Evolutionary conservation across 2,329 filamentous ascomycete species (phyloP).

Genomic region (Cladosporium sp.): DNA sequence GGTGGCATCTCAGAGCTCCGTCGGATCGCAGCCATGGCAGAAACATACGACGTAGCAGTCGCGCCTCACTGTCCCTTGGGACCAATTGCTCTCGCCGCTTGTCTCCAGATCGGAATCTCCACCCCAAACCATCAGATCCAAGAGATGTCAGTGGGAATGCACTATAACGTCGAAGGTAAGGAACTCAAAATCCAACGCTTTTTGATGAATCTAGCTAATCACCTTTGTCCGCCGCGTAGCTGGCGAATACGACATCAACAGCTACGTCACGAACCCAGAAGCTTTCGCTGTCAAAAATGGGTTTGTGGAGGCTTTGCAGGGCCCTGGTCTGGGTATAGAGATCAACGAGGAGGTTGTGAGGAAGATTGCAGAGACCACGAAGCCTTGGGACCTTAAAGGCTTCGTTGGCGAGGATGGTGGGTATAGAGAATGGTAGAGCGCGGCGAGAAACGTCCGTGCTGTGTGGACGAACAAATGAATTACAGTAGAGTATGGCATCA

Average conservation of each 20-base stretch:
- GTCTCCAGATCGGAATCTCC: slow-evolving; percentile 63
- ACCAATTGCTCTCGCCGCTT: slow-evolving; percentile 69
- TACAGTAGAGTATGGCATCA: neutral
- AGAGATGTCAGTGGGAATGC: slow-evolving; percentile 77
- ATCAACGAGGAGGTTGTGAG: slow-evolving; percentile 65
- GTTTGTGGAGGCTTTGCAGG: slow-evolving; percentile 24
- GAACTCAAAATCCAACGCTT: slow-evolving; percentile 57
- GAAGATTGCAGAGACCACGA: slow-evolving; percentile 55
- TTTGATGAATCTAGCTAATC: slow-evolving; percentile 21
- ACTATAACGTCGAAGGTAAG: slow-evolving; percentile 66
- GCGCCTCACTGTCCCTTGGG: slow-evolving; percentile 73
- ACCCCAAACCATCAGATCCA: slow-evolving; percentile 69
- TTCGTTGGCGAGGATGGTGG: slow-evolving; percentile 67
- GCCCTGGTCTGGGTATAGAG: slow-evolving; percentile 31
- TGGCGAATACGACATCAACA: slow-evolving; percentile 58
- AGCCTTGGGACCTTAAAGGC: slow-evolving; percentile 64
- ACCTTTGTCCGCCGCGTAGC: slow-evolving; percentile 32
- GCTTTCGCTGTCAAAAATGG: slow-evolving; percentile 30
- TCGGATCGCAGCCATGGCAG: slow-evolving; percentile 68
- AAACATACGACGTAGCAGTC: slow-evolving; percentile 70
- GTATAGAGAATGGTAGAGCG: slow-evolving; percentile 64
- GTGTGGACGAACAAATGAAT: neutral
- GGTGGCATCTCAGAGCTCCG: slow-evolving; percentile 71
- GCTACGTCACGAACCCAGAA: slow-evolving; percentile 28
- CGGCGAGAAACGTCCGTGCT: neutral